Percentiles rank a stretch among this genome's conserved stretches.
phyloP scores from a whole-genome alignment of 2,329 filamentous ascomycete genomes.

The Sporothrix brasiliensis region DNA sequence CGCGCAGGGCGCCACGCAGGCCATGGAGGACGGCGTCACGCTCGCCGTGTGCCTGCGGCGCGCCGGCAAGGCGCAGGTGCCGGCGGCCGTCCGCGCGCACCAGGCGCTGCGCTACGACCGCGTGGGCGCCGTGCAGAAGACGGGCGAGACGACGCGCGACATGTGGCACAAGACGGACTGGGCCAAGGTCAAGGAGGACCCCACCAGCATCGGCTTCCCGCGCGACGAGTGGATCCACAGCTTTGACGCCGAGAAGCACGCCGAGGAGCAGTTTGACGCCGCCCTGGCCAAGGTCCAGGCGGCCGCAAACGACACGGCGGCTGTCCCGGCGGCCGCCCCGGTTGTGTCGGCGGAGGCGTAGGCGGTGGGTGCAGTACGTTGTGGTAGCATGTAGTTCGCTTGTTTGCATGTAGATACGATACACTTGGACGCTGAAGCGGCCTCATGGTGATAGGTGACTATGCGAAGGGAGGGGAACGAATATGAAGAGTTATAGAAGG shows the following conservation, averaged over 20 bases:
- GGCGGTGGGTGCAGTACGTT: neutral
- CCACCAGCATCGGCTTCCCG: slow-evolving; percentile 52
- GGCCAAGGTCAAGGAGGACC: slow-evolving; percentile 52
- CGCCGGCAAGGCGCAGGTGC: slow-evolving; percentile 45
- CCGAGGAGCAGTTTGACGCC: slow-evolving; percentile 46
- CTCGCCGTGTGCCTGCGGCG: slow-evolving; percentile 51
- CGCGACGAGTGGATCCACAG: slow-evolving; percentile 55
- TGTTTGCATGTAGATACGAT: no score
- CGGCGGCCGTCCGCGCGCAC: slow-evolving; percentile 48
- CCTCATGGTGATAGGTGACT: no score
- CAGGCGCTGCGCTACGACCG: slow-evolving; percentile 49
- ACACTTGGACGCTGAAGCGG: no score
- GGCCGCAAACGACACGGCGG: neutral
- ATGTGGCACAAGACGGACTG: slow-evolving; percentile 61
- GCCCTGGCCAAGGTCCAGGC: slow-evolving; percentile 40
- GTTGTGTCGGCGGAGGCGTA: slow-evolving; percentile 25
- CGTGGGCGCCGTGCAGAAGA: slow-evolving; percentile 54
- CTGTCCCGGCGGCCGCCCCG: neutral
- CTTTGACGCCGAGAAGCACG: slow-evolving; percentile 52
- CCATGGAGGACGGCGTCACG: slow-evolving; percentile 55
- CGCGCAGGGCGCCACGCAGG: slow-evolving; percentile 54
- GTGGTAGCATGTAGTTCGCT: no score
- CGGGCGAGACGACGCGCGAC: slow-evolving; percentile 54
- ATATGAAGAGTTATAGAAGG: no score
- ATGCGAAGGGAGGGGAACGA: no score